Conservation (phyloP, 1,284 basidiomycete species). For the Butyriboletus appendiculatus region DNA sequence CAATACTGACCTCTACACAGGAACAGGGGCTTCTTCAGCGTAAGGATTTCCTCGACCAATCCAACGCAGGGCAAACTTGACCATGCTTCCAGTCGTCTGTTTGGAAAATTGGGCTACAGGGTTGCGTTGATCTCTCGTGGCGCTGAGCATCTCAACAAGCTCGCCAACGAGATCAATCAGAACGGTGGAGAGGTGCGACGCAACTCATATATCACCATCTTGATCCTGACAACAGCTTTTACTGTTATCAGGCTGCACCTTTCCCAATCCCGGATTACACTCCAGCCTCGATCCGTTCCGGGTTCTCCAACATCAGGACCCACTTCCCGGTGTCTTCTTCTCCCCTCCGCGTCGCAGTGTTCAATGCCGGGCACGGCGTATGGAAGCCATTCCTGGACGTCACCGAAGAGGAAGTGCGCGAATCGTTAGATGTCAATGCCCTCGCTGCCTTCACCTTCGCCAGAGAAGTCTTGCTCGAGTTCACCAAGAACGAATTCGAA, state of each 20-base stretch:
- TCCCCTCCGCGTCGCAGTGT: constrained; percentile 64
- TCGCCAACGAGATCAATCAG: constrained; percentile 56
- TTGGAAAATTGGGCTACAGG: constrained; percentile 65
- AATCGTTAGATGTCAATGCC: constrained; percentile 53
- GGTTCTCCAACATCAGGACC: constrained; percentile 55
- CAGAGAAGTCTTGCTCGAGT: constrained; percentile 58
- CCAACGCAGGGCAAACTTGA: constrained; percentile 1
- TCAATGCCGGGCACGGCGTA: constrained; percentile 58
- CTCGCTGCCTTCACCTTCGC: constrained; percentile 70
- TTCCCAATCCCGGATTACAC: constrained; percentile 64
- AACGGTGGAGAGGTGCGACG: constrained; percentile 58
- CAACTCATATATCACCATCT: background rate
- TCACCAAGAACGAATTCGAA: constrained; percentile 60
- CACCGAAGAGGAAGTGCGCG: constrained; percentile 58
- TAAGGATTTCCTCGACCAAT: constrained; percentile 35
- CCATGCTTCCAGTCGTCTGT: constrained; percentile 49
- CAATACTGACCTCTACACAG: constrained; percentile 25
- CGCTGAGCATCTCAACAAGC: constrained; percentile 49
- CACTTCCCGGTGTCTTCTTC: constrained; percentile 48
- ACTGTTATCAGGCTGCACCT: constrained; percentile 48
- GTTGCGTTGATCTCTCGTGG: constrained; percentile 70
- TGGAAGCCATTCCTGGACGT: constrained; percentile 72
- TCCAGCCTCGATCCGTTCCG: constrained; percentile 49
- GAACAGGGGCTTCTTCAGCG: constrained; percentile 67
- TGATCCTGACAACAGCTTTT: background rate